Evolutionary conservation across 345 rosid species (phyloP), one percentile per base, ranked within the genome.

Genomic region (Physaria fendleri): DNA sequence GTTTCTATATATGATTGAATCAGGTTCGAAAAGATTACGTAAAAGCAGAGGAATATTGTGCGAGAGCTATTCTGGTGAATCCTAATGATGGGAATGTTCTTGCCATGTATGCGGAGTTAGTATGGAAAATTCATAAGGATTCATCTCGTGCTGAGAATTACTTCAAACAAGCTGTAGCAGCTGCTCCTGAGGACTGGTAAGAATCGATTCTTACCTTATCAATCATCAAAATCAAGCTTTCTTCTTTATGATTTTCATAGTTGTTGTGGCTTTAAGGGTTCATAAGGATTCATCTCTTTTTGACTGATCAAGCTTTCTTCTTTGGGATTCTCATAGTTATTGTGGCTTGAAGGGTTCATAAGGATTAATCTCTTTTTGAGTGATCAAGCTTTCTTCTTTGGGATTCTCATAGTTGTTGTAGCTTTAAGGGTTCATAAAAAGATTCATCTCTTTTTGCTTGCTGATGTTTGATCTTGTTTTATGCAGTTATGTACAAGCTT

Each of bases 41-140:
- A 39, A 89, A 77, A 74, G 90, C 97, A 4, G 97, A 93, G 68
- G 88, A 87, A 67, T 93, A 83, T 56, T 93, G 87, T 27, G 87
- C 77, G 9, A 82, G 95, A 69, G 95, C 99, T 12, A 81, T 93
- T 52, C 42, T 87, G 50, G 74, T 46, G 37, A 83, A 67, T 50
- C 88, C 84, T 9, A 76, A 69, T 22, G 95, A 93, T 55, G 95
- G 91, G 12, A 75, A 81, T 74, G 76, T 75, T 72, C 55, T 93
- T 16, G 91, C 95, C 0, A 81, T 87, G 95, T 89, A 81, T 37
- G 99, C 80, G 1, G 97, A 87, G 57, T 68, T 89, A 60, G 76
- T 93, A 20, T 89, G 99, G 97, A 77, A 72, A 28, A 68, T 72
- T 11, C 82, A 82, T 4, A 78, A 83, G 69, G 95, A 93, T 72